Percentiles rank a stretch among this genome's conserved stretches.
Conservation (phyloP, 441 rosid genomes). For the Daphne laureola region DNA sequence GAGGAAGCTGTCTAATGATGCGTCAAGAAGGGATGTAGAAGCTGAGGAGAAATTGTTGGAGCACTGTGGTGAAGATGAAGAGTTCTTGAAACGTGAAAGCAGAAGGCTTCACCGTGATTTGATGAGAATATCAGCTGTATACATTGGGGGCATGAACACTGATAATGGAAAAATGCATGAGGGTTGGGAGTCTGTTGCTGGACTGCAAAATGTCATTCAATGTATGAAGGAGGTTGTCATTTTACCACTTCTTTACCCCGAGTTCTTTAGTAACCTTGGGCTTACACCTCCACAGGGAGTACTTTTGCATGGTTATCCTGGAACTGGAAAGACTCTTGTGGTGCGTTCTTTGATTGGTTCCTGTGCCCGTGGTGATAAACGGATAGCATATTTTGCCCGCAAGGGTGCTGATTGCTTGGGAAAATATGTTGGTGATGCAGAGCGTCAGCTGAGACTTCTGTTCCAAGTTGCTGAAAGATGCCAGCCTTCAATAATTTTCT, state of each 20-base stretch:
- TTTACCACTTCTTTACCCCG: conserved; percentile 89
- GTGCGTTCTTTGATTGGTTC: conserved; percentile 96
- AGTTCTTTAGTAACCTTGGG: conserved; percentile 84
- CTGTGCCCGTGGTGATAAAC: conserved; percentile 82
- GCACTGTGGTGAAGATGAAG: conserved; percentile 99
- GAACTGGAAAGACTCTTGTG: conserved; percentile 96
- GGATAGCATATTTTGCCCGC: conserved; percentile 97
- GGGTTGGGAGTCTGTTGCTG: conserved; percentile 99
- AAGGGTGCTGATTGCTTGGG: conserved; percentile 99
- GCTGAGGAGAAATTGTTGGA: conserved; percentile 98
- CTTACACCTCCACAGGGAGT: conserved; percentile 96
- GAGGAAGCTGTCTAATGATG: conserved; percentile 78
- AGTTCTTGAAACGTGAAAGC: conserved; percentile 94
- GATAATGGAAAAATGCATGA: conserved; percentile 52
- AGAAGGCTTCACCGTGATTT: conserved; percentile 92
- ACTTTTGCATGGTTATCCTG: conserved; percentile 97
- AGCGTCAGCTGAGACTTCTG: conserved; percentile 95
- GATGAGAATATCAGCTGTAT: conserved; percentile 89
- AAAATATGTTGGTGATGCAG: conserved; percentile 99
- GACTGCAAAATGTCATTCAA: conserved; percentile 84
- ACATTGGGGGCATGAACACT: conserved; percentile 74
- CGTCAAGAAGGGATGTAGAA: conserved; percentile 87
- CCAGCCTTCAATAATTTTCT: conserved; percentile 95
- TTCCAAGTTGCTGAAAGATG: conserved; percentile 99
- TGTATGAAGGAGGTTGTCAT: conserved; percentile 98